Conservation (phyloP, 768 basidiomycete genomes). For the Rossbeevera mucosa region DNA sequence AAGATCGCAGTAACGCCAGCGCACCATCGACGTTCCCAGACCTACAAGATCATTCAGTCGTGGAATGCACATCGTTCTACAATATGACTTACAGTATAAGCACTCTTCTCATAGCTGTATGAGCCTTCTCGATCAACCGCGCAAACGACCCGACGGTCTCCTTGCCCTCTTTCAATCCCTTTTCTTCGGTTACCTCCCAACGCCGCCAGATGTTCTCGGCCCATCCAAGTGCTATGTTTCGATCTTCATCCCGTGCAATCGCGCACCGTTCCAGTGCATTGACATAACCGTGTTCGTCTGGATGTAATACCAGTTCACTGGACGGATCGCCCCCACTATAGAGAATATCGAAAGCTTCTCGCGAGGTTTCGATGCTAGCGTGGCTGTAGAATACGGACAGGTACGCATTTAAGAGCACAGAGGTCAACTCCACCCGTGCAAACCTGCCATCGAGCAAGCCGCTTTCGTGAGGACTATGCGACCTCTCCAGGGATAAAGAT, state of each 20-base stretch:
- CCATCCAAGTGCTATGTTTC: slow-evolving; percentile 45
- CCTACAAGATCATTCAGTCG: slow-evolving; percentile 29
- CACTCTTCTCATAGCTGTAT: slow-evolving; percentile 64
- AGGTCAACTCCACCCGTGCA: slow-evolving; percentile 48
- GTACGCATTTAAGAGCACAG: slow-evolving; percentile 74
- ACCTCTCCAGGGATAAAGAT: not conserved
- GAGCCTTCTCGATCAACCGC: slow-evolving; percentile 63
- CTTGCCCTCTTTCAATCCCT: slow-evolving; percentile 28
- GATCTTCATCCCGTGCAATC: slow-evolving; percentile 38
- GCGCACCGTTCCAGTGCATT: slow-evolving; percentile 68
- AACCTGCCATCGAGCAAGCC: slow-evolving; percentile 41
- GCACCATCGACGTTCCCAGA: slow-evolving; percentile 49
- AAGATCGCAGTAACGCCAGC: slow-evolving; percentile 52
- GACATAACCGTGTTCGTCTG: slow-evolving; percentile 54
- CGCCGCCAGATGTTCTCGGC: slow-evolving; percentile 62
- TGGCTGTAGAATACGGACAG: slow-evolving; percentile 71
- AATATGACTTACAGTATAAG: slow-evolving; percentile 50
- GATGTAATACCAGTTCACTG: slow-evolving; percentile 26
- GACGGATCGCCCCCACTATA: slow-evolving; percentile 36
- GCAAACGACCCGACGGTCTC: slow-evolving; percentile 22
- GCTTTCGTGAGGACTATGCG: not conserved
- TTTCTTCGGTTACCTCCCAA: slow-evolving; percentile 51
- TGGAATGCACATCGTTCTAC: not conserved
- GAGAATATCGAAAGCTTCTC: slow-evolving; percentile 47
- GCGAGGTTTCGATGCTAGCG: slow-evolving; percentile 44